Evolutionary conservation across 2,329 filamentous ascomycete genomes (phyloP), one percentile per base, ranked within the genome.

Genomic region (Emericellopsis cladophorae): DNA sequence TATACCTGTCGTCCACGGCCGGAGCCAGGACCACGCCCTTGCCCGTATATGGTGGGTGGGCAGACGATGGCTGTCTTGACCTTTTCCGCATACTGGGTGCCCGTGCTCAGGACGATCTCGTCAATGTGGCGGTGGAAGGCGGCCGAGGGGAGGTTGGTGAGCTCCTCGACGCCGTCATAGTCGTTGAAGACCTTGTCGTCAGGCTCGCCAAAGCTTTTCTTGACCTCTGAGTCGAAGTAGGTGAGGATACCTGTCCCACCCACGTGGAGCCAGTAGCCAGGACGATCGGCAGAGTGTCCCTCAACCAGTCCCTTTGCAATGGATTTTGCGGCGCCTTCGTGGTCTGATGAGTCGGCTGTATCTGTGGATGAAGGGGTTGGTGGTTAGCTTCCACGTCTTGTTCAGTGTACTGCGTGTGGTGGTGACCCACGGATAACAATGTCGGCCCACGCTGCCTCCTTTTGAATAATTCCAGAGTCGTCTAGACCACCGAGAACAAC

Each of bases 81-180:
- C 9, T 23, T 40, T 4, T 31, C 35, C 5, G 35, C 31, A 29
- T 39, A 5, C 18, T 39, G 15, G 12, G 36, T 39, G 4, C 59
- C 57, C 0, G 56, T 36, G 15, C 36, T 31, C 11, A 69, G 62
- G 4, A 53, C 51, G 7, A 73, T 46, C 42, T 71, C 67, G 23
- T 47, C 80, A n/a, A 83, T 68, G 45, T 75, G 68, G 1, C 77
- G 71, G 50, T 84, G 79, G 43, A 71, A 64, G 2, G 65, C 74
- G 0, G 56, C 53, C 40, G 74, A 70, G 0, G 76, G 74, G 0
- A 78, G 51, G 8, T 49, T 57, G 0, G 67, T 68, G 2, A 76
- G 56, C 36, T 67, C 66, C 0, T 58, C 54, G 1, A 79, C 64
- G 8, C 64, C 64, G 2, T 70, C 64, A 31, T 67, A 58, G 42